phyloP scores from a whole-genome alignment of 257 asterid genomes.

The Dorcoceras hygrometricum region DNA sequence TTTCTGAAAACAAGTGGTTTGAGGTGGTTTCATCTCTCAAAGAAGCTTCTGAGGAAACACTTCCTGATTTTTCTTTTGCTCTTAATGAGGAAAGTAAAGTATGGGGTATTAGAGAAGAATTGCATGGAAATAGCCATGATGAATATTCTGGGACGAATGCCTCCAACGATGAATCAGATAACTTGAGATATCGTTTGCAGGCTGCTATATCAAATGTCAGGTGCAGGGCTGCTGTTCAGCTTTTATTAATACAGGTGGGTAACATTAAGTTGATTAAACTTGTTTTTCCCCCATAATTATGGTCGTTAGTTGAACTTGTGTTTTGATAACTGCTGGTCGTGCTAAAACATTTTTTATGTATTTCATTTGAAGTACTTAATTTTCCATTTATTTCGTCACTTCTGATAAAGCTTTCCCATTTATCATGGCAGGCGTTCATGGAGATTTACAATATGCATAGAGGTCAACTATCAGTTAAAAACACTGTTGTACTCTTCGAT shows the following conservation, averaged over 20 bases:
- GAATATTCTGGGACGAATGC: slow-evolving; percentile 50
- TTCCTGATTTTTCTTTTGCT: slow-evolving; percentile 83
- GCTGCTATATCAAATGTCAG: slow-evolving; percentile 75
- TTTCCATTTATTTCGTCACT: background rate
- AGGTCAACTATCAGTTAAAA: slow-evolving; percentile 58
- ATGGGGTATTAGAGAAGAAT: slow-evolving; percentile 49
- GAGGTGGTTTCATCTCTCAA: slow-evolving; percentile 86
- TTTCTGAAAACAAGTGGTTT: slow-evolving; percentile 90
- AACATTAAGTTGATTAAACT: slow-evolving; percentile 2
- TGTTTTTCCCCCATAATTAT: background rate
- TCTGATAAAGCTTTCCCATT: slow-evolving; percentile 24
- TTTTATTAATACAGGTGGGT: slow-evolving; percentile 83
- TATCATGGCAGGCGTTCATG: slow-evolving; percentile 68
- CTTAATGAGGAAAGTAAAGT: slow-evolving; percentile 51
- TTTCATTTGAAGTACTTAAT: background rate
- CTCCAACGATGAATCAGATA: slow-evolving; percentile 53
- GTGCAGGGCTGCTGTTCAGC: slow-evolving; percentile 97
- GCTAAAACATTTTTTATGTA: background rate
- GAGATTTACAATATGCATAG: slow-evolving; percentile 87
- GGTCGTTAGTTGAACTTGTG: background rate
- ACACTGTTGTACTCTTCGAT: slow-evolving; percentile 68
- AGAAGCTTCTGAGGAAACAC: slow-evolving; percentile 73
- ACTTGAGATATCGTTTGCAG: slow-evolving; percentile 54
- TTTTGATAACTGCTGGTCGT: background rate
- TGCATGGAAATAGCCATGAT: slow-evolving; percentile 38